Evolutionary conservation across 176 grass and related monocot genomes (phyloP), one percentile per base, ranked within the genome.

Genomic region (Areca catechu): DNA sequence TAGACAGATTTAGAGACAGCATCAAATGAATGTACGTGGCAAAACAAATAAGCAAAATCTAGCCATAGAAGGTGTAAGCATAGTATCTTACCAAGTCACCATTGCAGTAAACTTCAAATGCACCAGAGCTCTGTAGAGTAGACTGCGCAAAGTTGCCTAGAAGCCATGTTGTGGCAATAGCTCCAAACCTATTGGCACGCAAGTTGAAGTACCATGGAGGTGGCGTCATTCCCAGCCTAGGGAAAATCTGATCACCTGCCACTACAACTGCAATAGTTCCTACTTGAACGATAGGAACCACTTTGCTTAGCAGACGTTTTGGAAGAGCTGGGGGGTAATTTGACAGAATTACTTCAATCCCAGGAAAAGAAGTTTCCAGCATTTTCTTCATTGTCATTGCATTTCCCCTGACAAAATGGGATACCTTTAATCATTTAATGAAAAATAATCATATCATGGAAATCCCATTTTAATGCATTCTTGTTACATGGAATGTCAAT

Each of bases 101-200:
- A 16, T 97, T 82, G 78, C 80, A 97, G 73, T 82, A 91, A 78
- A 97, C 93, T 77, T 97, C 93, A 70, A 97, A 97, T 22, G 93
- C 93, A 28, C 93, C 92, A 55, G 93, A 91, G 76, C 86, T 91
- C 70, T 87, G 92, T 54, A 97, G 65, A 74, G 86, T 82, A 56
- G 83, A 85, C 71, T 97, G 92, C 10, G 79, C 66, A 0, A 97
- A 97, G 75, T 85, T 91, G 56, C 92, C 92, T 71, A 91, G 78
- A 28, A 91, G 55, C 92, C 92, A 97, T 53, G 85, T 85, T 59
- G 86, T 71, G 56, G 92, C 86, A 77, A 95, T 95, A 6, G 91
- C 79, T 64, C 91, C 91, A 86, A 95, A 97, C 71, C 80, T 86
- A 88, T 97, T 97, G 24, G 86, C 92, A 79, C 83, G 78, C 10